Base-by-base conservation (phyloP, 345 rosid species). In the Microcos paniculata region DNA sequence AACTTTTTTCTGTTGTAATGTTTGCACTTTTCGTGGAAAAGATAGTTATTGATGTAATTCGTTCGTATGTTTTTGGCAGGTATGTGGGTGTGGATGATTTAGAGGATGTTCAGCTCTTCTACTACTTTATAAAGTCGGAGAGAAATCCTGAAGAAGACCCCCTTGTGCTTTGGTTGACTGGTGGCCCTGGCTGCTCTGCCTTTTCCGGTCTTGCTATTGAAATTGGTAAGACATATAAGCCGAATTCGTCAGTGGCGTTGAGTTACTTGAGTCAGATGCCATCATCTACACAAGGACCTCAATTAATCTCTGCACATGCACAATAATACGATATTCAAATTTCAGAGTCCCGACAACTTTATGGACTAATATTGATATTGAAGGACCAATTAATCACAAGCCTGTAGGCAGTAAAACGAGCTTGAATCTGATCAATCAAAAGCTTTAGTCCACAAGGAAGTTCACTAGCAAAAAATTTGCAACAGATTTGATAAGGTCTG, bases 181-280 rank as follows among this genome's bases (percentile, higher is more conserved):
- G 97, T 28, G 94, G 94, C n/a, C 97, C 97, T 48, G 93, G 89
- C 35, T 92, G 94, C 76, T 84, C 91, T 10, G 79, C 84, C 4
- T 68, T 92, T 9, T 76, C 84, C 18, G 89, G 83, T 15, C 72
- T 90, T 18, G 70, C 76, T 56, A 82, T 48, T 51, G 91, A 87
- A 80, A 92, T 88, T 38, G 97, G 97, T 89, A 77, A 73, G 35
- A 23, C 15, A n/a, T n/a, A n/a, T n/a, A n/a, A 24, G 31, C 59
- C 59, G 2, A 21, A 21, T 23, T 12, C 31, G 2, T 0, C 61
- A 56, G 10, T 19, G n/a, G 24, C 56, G 7, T 52, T 19, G 56
- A 7, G 30, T 23, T 52, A 51, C 6, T 1, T 51, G 52, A 6
- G 52, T 48, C 19, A 43, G 48, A 43, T 43, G 12, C 48, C 15